Percentiles rank a stretch among this genome's conserved stretches.
These are phyloP conservation scores for Ajuga chamaepitys DNA, from an alignment of 257 asterid species.

Conservation along the genomic window DNA sequence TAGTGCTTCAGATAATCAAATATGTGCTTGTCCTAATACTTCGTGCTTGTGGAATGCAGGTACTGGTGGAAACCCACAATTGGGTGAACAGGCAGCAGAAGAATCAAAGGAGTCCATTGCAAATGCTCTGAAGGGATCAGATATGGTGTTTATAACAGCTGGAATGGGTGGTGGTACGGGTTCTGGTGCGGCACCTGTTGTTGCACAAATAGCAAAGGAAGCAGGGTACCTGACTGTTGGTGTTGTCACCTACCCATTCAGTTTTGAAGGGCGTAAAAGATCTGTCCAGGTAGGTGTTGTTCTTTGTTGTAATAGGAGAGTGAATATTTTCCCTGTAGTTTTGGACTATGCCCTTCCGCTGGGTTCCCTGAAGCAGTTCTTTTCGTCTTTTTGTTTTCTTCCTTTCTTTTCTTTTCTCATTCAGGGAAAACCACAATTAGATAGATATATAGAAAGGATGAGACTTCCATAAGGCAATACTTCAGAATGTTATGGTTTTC, in stretches of 20 bases:
- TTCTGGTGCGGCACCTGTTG: slow-evolving; percentile 98
- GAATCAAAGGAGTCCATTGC: slow-evolving; percentile 92
- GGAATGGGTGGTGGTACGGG: slow-evolving; percentile 99
- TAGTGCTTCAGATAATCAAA: neutral
- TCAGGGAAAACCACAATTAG: neutral
- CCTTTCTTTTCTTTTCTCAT: neutral
- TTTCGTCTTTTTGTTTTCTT: too few species aligned
- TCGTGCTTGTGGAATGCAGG: slow-evolving; percentile 46
- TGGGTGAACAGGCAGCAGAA: slow-evolving; percentile 98
- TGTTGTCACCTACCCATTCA: slow-evolving; percentile 92
- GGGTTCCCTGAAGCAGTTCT: neutral
- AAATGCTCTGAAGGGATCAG: slow-evolving; percentile 87
- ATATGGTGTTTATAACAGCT: slow-evolving; percentile 98
- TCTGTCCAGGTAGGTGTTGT: slow-evolving; percentile 66
- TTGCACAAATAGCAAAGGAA: slow-evolving; percentile 88
- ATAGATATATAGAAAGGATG: neutral
- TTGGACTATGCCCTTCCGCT: slow-evolving; percentile 4
- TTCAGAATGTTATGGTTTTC: neutral
- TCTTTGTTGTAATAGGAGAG: neutral
- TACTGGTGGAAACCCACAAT: slow-evolving; percentile 90
- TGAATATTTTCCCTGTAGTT: neutral
- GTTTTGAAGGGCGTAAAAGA: slow-evolving; percentile 98
- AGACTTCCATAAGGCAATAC: neutral
- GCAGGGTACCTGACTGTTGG: slow-evolving; percentile 98
- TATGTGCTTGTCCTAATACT: neutral